phyloP scores from a whole-genome alignment of 768 basidiomycete species.

The Tulasnella sp. region DNA sequence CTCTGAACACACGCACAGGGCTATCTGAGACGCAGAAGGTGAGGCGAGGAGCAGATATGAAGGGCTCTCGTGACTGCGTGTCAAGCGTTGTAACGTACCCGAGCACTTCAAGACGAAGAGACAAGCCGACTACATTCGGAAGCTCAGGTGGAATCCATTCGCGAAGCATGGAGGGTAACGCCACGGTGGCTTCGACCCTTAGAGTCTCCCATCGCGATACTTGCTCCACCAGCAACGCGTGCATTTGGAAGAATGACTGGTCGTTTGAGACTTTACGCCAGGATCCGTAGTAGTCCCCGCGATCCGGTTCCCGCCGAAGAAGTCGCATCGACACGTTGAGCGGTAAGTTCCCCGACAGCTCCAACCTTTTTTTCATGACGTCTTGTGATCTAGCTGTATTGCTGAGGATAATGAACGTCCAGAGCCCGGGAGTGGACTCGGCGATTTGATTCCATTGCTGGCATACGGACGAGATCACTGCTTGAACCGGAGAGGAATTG shows the following conservation, averaged over 20 bases:
- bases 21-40: not conserved
- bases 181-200: not conserved
- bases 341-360: not conserved
- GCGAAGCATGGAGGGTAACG: not conserved
- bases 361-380: not conserved
- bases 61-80: not conserved
- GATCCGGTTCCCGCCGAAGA: too few species aligned
- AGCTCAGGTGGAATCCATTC: not conserved
- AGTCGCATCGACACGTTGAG: not conserved
- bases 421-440: not conserved
- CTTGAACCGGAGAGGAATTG: not conserved
- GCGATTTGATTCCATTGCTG: not conserved
- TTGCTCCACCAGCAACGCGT: not conserved
- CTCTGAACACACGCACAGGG: not conserved
- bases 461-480: not conserved
- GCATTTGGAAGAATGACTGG: not conserved
- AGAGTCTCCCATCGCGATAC: not conserved
- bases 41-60: not conserved
- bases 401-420: not conserved
- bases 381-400: not conserved
- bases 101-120: not conserved
- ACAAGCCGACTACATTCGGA: not conserved
- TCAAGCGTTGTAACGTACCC: not conserved
- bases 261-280: too few species aligned
- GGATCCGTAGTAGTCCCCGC: too few species aligned